Evolutionary conservation across 495 filamentous ascomycete species (phyloP).

Genomic region (Xylaria castorea): DNA sequence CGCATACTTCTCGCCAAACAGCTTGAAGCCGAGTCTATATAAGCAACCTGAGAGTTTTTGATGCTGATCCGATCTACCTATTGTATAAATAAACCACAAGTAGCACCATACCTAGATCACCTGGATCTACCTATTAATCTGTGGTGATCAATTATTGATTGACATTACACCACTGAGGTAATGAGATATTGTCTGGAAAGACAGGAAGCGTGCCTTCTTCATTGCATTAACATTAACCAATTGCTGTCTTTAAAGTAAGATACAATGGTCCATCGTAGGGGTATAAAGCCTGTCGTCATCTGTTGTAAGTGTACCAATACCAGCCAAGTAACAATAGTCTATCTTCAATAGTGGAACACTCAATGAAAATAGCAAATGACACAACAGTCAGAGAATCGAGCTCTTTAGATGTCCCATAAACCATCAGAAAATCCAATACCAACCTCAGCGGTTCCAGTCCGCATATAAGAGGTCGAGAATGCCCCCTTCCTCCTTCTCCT

Average conservation of each 20-base stretch:
- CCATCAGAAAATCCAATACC: neutral
- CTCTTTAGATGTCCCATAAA: neutral
- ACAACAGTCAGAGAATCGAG: neutral
- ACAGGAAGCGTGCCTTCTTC: neutral
- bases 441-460: neutral
- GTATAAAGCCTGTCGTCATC: neutral
- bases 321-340: neutral
- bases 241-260: neutral
- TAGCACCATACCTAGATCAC: neutral
- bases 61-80: neutral
- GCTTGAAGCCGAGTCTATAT: no score
- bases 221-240: neutral
- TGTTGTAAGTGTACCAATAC: neutral
- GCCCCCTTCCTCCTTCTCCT: neutral
- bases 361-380: neutral
- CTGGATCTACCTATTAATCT: neutral
- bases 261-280: neutral
- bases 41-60: no score
- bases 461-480: neutral
- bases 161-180: neutral
- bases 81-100: neutral
- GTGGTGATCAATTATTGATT: neutral
- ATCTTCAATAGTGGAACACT: neutral
- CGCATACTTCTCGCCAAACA: no score
- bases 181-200: neutral